These are phyloP conservation scores for Trichoderma gracile DNA, from an alignment of 2,329 filamentous ascomycete species.

Conservation along the genomic window DNA sequence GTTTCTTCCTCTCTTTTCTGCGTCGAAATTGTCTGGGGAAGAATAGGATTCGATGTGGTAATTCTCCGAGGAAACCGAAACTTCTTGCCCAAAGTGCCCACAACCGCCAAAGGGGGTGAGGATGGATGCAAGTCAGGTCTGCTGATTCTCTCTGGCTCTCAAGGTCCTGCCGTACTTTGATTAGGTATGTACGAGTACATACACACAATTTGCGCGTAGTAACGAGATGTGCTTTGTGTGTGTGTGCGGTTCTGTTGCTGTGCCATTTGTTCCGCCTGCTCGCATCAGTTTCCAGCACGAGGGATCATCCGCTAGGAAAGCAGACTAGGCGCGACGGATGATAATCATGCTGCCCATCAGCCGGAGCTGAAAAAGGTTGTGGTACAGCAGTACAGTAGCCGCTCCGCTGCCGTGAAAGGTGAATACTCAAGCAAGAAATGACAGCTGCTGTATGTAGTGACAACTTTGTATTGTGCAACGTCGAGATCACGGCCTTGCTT, in stretches of 20 bases:
- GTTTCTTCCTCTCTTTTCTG: background rate
- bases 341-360: constrained; percentile 1
- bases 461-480: background rate
- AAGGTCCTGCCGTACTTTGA: background rate
- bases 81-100: background rate
- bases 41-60: constrained; percentile 11
- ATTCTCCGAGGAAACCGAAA: constrained; percentile 17
- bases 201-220: too few species aligned
- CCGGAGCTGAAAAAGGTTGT: background rate
- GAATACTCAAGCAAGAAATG: too few species aligned
- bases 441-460: too few species aligned
- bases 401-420: too few species aligned
- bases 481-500: background rate
- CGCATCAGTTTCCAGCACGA: constrained; percentile 5
- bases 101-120: background rate
- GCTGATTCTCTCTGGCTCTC: background rate
- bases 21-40: constrained; percentile 9
- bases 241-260: too few species aligned
- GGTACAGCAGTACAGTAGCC: too few species aligned
- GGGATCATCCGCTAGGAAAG: constrained; percentile 21
- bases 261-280: background rate
- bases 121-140: constrained; percentile 1
- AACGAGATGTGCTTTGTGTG: too few species aligned
- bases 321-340: constrained; percentile 14
- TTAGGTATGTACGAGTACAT: too few species aligned